Base-by-base conservation (phyloP, 345 rosid species). In the Brassica rapa region DNA sequence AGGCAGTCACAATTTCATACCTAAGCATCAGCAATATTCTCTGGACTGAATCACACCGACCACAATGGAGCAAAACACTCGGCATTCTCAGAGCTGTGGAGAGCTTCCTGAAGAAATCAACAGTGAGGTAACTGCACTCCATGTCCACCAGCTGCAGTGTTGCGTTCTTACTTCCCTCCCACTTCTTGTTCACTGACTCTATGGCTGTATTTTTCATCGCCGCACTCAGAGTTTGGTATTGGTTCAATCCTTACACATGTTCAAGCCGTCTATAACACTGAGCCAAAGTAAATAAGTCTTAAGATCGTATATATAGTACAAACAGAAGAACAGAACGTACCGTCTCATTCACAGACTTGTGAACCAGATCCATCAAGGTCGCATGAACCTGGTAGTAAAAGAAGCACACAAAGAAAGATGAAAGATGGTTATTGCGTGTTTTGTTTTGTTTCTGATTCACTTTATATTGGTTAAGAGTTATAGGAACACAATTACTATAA, bases 61-160 rank as follows among this genome's bases (percentile, higher is more conserved):
- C 46, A 10, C 46, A 39, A 10, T 12, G 1, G 46, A 39, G 46
- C 3, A 39, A 39, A 39, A 39, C 46, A 39, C 41, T 35, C 46
- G 46, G 12, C 46, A 39, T 43, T 43, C 51, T 43, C 51, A 12
- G 51, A 43, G 51, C n/a, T 11, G 51, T 43, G 61, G 99, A 98
- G 82, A 95, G 97, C 83, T 89, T 95, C 80, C 99, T 87, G 85
- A 95, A 95, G 86, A 89, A 95, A 79, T 93, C 97, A 68, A 95
- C 97, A 10, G 98, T 95, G 69, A 93, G 85, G 86, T 95, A 95
- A 78, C 96, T 84, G 74, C 87, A 82, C 78, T 95, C 99, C 99
- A 95, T 95, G 70, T 95, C 97, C 4, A 95, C 99, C 62, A 95
- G 87, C 83, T 90, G 89, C 71, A 91, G 91, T 43, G 99, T 85